Conservation (phyloP, 495 filamentous ascomycete genomes). For the Aspergillus heteromorphus region DNA sequence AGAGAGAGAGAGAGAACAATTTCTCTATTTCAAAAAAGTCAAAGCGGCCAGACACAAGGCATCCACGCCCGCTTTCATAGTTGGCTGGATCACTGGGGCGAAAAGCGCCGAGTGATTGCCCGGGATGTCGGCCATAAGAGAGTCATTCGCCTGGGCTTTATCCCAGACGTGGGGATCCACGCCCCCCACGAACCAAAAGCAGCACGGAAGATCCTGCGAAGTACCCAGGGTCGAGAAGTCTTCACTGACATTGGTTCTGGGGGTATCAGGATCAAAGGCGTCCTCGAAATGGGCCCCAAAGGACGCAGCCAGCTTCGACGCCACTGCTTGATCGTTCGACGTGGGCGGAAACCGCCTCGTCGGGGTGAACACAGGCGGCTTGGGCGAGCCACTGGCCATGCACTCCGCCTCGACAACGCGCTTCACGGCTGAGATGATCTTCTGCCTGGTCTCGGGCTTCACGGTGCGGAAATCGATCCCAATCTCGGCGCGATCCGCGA, state of each 20-base stretch:
- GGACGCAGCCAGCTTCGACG: conserved; percentile 22
- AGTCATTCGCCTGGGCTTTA: conserved; percentile 21
- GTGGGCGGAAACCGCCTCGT: conserved; percentile 44
- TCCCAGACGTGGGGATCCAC: conserved; percentile 42
- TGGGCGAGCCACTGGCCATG: conserved; percentile 40
- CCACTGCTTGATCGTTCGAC: conserved; percentile 29
- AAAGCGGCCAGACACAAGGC: conserved; percentile 53
- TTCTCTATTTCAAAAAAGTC: conserved; percentile 41
- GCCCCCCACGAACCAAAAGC: conserved; percentile 45
- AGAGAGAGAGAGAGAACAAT: too few species aligned
- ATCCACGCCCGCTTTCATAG: conserved; percentile 51
- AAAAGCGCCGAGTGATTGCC: conserved; percentile 59
- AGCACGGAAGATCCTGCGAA: conserved; percentile 29
- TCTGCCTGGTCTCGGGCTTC: conserved; percentile 32
- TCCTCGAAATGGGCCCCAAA: conserved; percentile 37
- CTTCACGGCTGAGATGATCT: conserved; percentile 34
- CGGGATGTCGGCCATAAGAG: conserved; percentile 26
- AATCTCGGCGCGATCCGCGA: conserved; percentile 43
- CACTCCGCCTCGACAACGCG: conserved; percentile 51
- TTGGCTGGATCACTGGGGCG: conserved; percentile 59
- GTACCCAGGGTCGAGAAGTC: conserved; percentile 43
- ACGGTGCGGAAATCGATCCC: conserved; percentile 43
- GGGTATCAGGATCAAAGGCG: conserved; percentile 35
- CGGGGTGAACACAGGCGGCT: conserved; percentile 36
- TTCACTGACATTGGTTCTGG: conserved; percentile 37